Evolutionary conservation across 768 basidiomycete species (phyloP).

Genomic region (Collybia mongolica): DNA sequence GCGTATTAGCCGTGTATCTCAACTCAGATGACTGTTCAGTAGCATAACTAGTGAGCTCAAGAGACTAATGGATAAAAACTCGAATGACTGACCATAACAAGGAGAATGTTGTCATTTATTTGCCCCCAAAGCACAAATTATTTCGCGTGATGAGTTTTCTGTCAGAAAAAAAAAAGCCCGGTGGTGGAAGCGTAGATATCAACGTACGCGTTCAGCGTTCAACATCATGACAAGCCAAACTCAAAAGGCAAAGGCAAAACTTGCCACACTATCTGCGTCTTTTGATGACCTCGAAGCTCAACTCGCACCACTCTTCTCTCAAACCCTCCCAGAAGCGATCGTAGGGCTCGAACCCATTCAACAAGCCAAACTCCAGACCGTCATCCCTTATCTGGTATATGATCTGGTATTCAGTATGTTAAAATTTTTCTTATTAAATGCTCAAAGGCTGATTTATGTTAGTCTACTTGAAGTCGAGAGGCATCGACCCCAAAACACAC

Average conservation of each 20-base stretch:
- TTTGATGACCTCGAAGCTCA: conserved; percentile 68
- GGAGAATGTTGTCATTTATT: conserved; percentile 32
- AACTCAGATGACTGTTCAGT: conserved; percentile 78
- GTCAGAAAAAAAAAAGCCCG: too few relatives aligned
- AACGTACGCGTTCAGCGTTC: background rate
- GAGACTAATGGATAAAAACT: conserved; percentile 1
- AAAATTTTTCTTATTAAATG: background rate
- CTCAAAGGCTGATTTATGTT: conserved; percentile 7
- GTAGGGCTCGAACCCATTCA: conserved; percentile 68
- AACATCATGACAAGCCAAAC: conserved; percentile 45
- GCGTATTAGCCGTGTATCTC: conserved; percentile 94
- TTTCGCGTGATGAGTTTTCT: background rate
- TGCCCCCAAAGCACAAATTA: conserved; percentile 7
- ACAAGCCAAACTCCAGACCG: conserved; percentile 78
- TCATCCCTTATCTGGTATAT: conserved; percentile 80
- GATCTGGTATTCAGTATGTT: conserved; percentile 80
- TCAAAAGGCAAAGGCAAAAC: conserved; percentile 40
- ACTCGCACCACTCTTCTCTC: conserved; percentile 65
- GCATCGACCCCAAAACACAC: conserved; percentile 79
- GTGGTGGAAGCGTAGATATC: too few relatives aligned
- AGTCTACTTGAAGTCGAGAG: conserved; percentile 83
- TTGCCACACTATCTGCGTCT: conserved; percentile 51
- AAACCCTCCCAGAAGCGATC: conserved; percentile 66
- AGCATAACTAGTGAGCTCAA: conserved; percentile 6
- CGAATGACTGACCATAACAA: conserved; percentile 42